These are phyloP conservation scores for Tulasnella sp. DNA, from an alignment of 768 basidiomycete genomes.

Conservation along the genomic window DNA sequence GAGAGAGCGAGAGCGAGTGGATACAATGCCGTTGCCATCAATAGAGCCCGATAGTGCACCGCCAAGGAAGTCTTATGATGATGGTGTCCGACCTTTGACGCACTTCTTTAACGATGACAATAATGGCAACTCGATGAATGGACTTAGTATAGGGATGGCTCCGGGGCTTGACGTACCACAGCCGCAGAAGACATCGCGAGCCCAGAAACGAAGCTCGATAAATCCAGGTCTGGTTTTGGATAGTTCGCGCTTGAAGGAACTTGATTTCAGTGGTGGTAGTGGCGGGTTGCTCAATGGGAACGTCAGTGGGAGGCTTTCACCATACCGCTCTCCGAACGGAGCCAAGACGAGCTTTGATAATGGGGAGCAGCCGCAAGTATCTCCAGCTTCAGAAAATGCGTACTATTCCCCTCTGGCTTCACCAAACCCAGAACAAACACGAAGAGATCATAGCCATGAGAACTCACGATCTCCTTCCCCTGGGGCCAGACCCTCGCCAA, in stretches of 20 bases:
- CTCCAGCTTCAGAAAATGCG: not conserved
- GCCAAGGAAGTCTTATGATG: conserved; percentile 37
- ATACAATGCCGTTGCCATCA: conserved; percentile 5
- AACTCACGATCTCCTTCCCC: conserved; percentile 3
- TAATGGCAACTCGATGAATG: no score
- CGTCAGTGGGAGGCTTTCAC: no score
- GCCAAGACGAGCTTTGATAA: no score
- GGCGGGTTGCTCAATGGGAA: no score
- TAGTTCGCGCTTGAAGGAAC: conserved; percentile 15
- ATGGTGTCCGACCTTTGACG: conserved; percentile 34
- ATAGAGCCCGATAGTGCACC: not conserved
- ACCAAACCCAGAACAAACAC: not conserved
- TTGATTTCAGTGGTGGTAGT: no score
- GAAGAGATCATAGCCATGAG: not conserved
- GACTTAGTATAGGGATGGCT: not conserved
- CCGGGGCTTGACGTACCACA: conserved; percentile 27
- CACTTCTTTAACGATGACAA: conserved; percentile 20
- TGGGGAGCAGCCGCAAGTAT: not conserved
- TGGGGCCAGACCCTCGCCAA: not conserved
- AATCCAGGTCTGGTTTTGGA: conserved; percentile 40
- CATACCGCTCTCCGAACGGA: no score
- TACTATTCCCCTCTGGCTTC: conserved; percentile 1
- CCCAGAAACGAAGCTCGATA: conserved; percentile 44
- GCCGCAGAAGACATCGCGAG: conserved; percentile 30
- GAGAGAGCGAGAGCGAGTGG: not conserved